Evolutionary conservation across 163 green algal genomes (phyloP), one percentile per base, ranked within the genome.

Genomic region (Volvox carteri): DNA sequence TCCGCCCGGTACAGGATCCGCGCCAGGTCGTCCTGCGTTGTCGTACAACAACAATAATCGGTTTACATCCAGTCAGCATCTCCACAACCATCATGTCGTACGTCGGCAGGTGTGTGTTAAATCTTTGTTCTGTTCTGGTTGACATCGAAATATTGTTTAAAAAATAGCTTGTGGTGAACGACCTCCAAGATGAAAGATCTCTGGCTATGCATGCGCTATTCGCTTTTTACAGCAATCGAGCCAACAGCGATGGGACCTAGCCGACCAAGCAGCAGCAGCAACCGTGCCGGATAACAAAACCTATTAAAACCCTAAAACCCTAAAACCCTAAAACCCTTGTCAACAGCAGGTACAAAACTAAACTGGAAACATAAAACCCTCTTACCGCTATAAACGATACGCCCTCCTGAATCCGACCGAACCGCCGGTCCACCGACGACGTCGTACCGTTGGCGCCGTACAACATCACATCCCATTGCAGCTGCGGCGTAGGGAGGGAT

Each of bases 381-480:
- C 78, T 44, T 7, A 60, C 41, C 62, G 16, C 30, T 18, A 87
- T 56, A 35, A 87, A 87, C 2, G 65, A 56, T 19, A 79, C 81
- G 18, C 81, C 81, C 65, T 30, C 35, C 9, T 72, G 33, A 21
- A 87, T 70, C 6, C 81, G 65, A 0, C 28, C 65, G 81, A 73
- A 87, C 42, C 81, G 81, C 5, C 81, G 65, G 37, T 87, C 81
- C 65, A 56, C 3, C 1, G 19, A 0, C 9, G 33, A 18, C 28
- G 70, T 75, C 4, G 48, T 84, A 39, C 4, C 14, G 84, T 89
- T 89, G 68, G 8, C 30, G 68, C 84, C 84, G 70, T 89, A 89
- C 70, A 89, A 58, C 52, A 48, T 81, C 28, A 89, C 70, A n/a
- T 89, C 84, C 68, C 68, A 89, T 41, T 87, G 46, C 81, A 87